These are phyloP conservation scores for Xylaria castorea DNA, from an alignment of 495 filamentous ascomycete species.

Conservation along the genomic window DNA sequence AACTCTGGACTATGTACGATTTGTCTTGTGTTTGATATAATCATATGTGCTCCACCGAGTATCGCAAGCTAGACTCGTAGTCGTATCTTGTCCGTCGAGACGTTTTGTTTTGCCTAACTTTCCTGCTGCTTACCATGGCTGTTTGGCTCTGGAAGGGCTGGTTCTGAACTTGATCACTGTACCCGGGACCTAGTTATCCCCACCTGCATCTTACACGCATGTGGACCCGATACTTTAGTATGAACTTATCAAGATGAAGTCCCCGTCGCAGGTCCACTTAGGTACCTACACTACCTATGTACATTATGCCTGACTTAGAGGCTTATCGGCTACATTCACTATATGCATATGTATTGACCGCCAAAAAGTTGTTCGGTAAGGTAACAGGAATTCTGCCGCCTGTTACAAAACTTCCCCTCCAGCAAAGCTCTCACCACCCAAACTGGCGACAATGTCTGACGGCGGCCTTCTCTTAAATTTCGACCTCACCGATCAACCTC, in stretches of 20 bases:
- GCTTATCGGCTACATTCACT: slow-evolving; percentile 7
- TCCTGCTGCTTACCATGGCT: neutral
- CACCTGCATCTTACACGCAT: too few relatives aligned
- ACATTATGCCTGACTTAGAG: neutral
- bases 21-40: neutral
- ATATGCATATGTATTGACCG: slow-evolving; percentile 20
- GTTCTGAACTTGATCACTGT: too few relatives aligned
- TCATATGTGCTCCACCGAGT: neutral
- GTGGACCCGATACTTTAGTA: too few relatives aligned
- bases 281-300: too few relatives aligned
- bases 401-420: slow-evolving; percentile 24
- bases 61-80: neutral
- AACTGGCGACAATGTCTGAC: slow-evolving; percentile 72
- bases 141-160: too few relatives aligned
- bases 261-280: too few relatives aligned
- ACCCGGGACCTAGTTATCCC: too few relatives aligned
- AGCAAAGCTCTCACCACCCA: slow-evolving; percentile 7
- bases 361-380: slow-evolving; percentile 34
- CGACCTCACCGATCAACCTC: slow-evolving; percentile 66
- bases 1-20: neutral
- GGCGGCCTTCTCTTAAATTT: slow-evolving; percentile 95
- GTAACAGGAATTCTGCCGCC: slow-evolving; percentile 34
- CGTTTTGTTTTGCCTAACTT: neutral
- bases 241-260: neutral
- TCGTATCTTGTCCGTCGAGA: too few relatives aligned